phyloP scores from a whole-genome alignment of 2,329 filamentous ascomycete genomes.

The Lecanosticta acicola region DNA sequence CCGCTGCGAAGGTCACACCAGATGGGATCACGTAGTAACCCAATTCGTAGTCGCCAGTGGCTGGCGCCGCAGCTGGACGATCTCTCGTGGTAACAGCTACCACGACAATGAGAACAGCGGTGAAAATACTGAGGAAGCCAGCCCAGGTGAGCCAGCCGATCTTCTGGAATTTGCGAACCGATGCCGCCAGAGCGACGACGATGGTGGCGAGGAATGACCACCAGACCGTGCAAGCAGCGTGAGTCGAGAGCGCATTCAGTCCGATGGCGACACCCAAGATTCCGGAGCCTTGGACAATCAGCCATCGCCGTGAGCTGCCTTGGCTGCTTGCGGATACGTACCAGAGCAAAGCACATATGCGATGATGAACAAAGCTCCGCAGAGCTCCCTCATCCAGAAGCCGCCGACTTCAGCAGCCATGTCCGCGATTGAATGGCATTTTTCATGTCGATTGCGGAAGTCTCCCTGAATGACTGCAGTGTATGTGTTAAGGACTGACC shows the following conservation, averaged over 20 bases:
- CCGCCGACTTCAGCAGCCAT: constrained; percentile 56
- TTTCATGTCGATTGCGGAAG: constrained; percentile 47
- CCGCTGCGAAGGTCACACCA: constrained; percentile 53
- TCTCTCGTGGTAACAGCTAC: constrained; percentile 51
- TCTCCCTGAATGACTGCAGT: constrained; percentile 38
- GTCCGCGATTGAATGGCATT: constrained; percentile 51
- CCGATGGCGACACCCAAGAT: constrained; percentile 56
- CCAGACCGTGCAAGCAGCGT: constrained; percentile 55
- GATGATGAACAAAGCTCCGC: constrained; percentile 52
- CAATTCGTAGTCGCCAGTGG: constrained; percentile 54
- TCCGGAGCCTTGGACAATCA: constrained; percentile 37
- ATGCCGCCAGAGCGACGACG: constrained; percentile 46
- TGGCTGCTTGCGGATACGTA: not conserved
- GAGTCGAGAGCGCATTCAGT: constrained; percentile 55
- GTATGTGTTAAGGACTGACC: constrained; percentile 47
- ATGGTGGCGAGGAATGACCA: constrained; percentile 50
- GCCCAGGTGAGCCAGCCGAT: constrained; percentile 59
- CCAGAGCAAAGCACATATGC: constrained; percentile 54
- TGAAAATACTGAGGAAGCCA: constrained; percentile 54
- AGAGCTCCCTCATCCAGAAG: constrained; percentile 46
- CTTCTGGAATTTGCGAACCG: constrained; percentile 53
- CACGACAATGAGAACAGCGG: constrained; percentile 43
- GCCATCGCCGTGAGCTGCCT: not conserved
- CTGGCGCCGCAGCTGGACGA: constrained; percentile 56
- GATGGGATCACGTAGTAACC: constrained; percentile 52